Evolutionary conservation across 176 grass and related monocot species (phyloP), one percentile per base, ranked within the genome.

Genomic region (Chrysopogon serrulatus): DNA sequence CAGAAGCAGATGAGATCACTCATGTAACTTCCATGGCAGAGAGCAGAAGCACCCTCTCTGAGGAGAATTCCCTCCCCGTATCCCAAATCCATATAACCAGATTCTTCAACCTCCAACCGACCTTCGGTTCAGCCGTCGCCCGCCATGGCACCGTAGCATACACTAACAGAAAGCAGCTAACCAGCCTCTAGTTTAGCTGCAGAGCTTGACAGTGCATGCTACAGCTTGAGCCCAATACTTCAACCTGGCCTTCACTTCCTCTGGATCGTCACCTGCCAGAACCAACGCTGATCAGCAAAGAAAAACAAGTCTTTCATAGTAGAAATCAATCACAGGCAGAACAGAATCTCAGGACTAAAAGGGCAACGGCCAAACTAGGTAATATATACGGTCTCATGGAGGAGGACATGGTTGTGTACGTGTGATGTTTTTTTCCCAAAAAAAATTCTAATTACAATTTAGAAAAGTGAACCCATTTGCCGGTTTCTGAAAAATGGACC

Each of bases 151-250:
- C n/a, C n/a, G 63, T 83, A 83, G 45, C 68, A 56, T 72, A 72
- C 31, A 60, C 49, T 23, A 49, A 9, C 32, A 75, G 40, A 44
- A 70, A 70, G 28, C 79, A 82, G 39, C 24, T 31, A 68, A n/a
- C 75, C 41, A 51, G 39, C 34, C 48, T 62, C 48, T 9, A 69
- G 26, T 63, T 83, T 65, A 97, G 64, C 73, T 94, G 91, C 94
- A 97, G 62, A 97, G 89, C 78, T 81, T 97, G 68, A 97, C 85
- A 42, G 94, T 97, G 83, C 91, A 97, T 82, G 91, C 91, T 71
- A 97, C 94, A 37, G 94, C 82, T 82, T 91, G 94, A 37, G 94
- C 94, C 94, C 94, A 94, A 33, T 97, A 97, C 80, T 87, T 97
- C 13, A 97, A 89, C 65, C 89, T 86, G 41, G 94, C 94, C 59